phyloP scores from a whole-genome alignment of 108 stramenopile species.

The Nitzschia palea region DNA sequence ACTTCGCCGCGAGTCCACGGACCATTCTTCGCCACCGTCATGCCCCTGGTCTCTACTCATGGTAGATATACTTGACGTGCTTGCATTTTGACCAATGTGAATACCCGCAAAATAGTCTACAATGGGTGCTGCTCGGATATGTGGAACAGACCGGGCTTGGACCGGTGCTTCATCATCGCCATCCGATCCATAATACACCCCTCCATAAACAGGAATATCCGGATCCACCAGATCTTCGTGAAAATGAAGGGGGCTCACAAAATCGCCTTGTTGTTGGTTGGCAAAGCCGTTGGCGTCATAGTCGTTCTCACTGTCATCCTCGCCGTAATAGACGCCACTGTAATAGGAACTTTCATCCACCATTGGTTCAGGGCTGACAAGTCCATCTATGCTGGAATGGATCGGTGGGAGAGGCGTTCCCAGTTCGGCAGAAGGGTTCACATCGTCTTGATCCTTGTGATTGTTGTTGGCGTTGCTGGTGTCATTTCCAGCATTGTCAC shows the following conservation, averaged over 20 bases:
- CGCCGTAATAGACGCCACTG: conserved; percentile 8
- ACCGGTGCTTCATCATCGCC: no score
- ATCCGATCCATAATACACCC: conserved; percentile 12
- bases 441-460: neutral
- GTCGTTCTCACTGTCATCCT: neutral
- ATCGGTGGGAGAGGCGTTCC: neutral
- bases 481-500: neutral
- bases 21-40: conserved; percentile 7
- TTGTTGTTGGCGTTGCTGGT: neutral
- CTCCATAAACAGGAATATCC: neutral
- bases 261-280: neutral
- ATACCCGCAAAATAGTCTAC: neutral
- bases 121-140: no score
- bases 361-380: no score
- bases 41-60: neutral
- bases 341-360: neutral
- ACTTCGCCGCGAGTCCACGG: neutral
- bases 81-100: neutral
- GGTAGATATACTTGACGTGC: neutral
- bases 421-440: neutral
- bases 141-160: no score
- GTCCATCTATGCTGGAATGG: neutral
- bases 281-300: neutral
- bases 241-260: neutral
- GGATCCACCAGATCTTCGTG: neutral